Evolutionary conservation across 306 rosid genomes (phyloP).

Genomic region (Begonia fuchsioides): DNA sequence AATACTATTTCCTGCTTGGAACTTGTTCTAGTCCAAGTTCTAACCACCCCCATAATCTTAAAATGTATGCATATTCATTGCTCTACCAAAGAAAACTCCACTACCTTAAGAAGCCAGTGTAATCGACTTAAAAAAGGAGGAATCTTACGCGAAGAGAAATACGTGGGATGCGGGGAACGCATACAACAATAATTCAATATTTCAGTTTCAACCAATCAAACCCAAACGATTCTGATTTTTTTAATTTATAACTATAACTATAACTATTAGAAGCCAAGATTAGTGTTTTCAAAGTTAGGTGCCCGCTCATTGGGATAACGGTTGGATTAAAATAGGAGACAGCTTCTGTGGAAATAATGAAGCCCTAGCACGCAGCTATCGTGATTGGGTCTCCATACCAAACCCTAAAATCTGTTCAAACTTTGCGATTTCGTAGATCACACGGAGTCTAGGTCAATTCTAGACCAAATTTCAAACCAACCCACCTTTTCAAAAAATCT

Average conservation of each 20-base stretch:
- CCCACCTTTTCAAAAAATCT: not conserved
- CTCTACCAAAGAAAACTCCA: not conserved
- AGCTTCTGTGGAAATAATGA: slow-evolving; percentile 37
- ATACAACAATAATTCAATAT: no score
- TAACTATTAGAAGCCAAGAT: slow-evolving; percentile 11
- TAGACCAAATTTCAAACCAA: slow-evolving; percentile 1
- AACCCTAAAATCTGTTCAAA: slow-evolving; percentile 16
- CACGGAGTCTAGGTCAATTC: slow-evolving; percentile 3
- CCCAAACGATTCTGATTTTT: no score
- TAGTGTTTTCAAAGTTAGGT: not conserved
- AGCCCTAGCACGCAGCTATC: slow-evolving; percentile 13
- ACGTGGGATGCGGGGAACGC: slow-evolving; percentile 21
- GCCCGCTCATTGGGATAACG: slow-evolving; percentile 23
- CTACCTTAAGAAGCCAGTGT: not conserved
- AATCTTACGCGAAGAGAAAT: slow-evolving; percentile 38
- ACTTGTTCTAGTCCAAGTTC: not conserved
- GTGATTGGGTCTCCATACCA: slow-evolving; percentile 5
- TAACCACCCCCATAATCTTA: no score
- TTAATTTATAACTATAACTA: no score
- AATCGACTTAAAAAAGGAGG: slow-evolving; percentile 4
- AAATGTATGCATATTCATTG: no score
- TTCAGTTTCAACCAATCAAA: no score
- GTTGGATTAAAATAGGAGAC: slow-evolving; percentile 35
- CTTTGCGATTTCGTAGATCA: slow-evolving; percentile 16
- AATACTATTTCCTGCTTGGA: not conserved